Conservation (phyloP, 176 grass and related monocot species). For the Otatea glauca region DNA sequence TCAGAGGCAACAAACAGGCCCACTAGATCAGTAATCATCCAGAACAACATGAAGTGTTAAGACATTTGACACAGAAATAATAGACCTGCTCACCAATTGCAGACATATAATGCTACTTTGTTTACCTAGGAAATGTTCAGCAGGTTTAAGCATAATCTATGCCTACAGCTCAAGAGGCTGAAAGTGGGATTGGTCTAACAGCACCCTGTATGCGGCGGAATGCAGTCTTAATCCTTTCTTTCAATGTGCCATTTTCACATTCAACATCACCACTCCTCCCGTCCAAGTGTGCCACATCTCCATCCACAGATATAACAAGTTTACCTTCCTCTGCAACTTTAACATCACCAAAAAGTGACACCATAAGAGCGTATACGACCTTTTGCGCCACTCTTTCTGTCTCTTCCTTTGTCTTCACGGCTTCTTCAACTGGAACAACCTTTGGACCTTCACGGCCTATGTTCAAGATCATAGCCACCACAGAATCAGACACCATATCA, state of each 20-base stretch:
- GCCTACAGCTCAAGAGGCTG: constrained; percentile 50
- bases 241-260: constrained; percentile 63
- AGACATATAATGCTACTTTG: background rate
- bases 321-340: constrained; percentile 83
- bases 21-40: background rate
- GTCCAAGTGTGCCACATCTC: constrained; percentile 64
- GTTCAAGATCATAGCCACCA: constrained; percentile 88
- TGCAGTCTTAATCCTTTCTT: constrained; percentile 72
- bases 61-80: background rate
- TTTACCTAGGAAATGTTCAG: background rate
- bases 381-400: constrained; percentile 70
- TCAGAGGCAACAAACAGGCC: too few relatives aligned
- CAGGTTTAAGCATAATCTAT: background rate
- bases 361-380: constrained; percentile 75
- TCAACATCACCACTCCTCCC: constrained; percentile 78
- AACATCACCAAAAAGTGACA: constrained; percentile 79
- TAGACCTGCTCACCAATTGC: background rate
- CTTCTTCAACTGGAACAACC: constrained; percentile 61
- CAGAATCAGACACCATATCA: constrained; percentile 96
- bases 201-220: constrained; percentile 73
- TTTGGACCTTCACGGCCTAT: constrained; percentile 79
- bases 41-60: background rate
- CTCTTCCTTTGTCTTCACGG: constrained; percentile 63
- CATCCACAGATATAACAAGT: constrained; percentile 70
- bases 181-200: constrained; percentile 71